phyloP scores from a whole-genome alignment of 305 asterid genomes.

The Coffea humblotiana region DNA sequence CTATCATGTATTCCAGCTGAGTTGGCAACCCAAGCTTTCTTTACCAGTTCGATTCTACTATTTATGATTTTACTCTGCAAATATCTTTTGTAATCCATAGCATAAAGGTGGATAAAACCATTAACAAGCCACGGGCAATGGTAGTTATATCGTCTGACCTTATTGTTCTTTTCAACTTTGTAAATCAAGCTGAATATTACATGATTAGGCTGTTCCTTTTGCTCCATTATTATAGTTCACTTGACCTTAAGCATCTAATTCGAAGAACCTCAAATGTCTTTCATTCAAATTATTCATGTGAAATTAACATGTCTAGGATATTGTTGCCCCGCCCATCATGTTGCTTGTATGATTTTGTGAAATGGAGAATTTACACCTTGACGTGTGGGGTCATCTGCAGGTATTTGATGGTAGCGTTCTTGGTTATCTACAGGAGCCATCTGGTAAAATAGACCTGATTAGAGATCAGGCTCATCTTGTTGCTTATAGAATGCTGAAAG shows the following conservation, averaged over 20 bases:
- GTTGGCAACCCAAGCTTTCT: background rate
- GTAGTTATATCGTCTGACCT: background rate
- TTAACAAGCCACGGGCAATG: background rate
- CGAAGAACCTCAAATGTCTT: background rate
- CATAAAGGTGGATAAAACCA: background rate
- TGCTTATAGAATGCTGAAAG: constrained; percentile 69
- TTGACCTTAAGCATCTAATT: background rate
- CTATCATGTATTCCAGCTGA: background rate
- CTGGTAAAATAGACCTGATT: constrained; percentile 53
- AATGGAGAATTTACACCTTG: constrained; percentile 9
- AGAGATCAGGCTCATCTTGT: constrained; percentile 63
- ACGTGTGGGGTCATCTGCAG: constrained; percentile 42
- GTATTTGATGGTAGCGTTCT: constrained; percentile 47
- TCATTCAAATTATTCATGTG: background rate
- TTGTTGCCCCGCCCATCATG: background rate
- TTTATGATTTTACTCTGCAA: background rate
- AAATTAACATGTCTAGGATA: background rate
- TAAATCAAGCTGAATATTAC: background rate
- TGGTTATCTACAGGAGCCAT: constrained; percentile 43
- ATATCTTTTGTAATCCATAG: background rate
- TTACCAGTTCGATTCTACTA: background rate
- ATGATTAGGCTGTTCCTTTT: background rate
- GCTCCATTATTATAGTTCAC: background rate
- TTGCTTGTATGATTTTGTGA: background rate
- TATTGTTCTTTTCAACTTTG: background rate